phyloP scores from a whole-genome alignment of 2,329 filamentous ascomycete species.

The Neonectria punicea region DNA sequence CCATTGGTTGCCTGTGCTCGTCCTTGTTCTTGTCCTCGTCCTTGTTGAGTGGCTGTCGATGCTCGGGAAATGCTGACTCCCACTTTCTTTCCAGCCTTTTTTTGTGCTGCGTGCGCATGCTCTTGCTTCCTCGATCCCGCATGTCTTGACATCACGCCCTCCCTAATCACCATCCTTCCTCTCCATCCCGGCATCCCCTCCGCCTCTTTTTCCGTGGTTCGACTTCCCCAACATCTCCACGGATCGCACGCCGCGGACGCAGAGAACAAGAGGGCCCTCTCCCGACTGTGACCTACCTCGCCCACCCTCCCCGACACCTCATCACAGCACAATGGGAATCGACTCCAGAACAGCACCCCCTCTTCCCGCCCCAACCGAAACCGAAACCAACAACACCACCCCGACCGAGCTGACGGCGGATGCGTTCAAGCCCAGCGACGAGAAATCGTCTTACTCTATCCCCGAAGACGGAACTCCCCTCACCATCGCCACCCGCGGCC shows the following conservation, averaged over 20 bases:
- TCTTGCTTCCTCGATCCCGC: constrained; percentile 33
- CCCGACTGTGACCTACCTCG: constrained; percentile 23
- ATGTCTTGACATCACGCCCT: constrained; percentile 45
- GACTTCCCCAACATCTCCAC: constrained; percentile 28
- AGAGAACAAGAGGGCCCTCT: constrained; percentile 27
- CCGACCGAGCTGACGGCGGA: constrained; percentile 73
- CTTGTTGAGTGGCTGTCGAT: constrained; percentile 19
- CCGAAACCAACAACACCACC: constrained; percentile 67
- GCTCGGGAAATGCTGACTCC: constrained; percentile 34
- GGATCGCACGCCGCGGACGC: constrained; percentile 37
- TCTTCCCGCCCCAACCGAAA: constrained; percentile 83
- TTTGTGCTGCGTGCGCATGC: constrained; percentile 32
- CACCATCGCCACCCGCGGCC: constrained; percentile 83
- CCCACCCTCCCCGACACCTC: constrained; percentile 28
- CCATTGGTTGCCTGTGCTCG: constrained; percentile 31
- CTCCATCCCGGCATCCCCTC: constrained; percentile 25
- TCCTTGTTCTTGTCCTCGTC: constrained; percentile 23
- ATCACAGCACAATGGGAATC: constrained; percentile 62
- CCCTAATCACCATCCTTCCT: constrained; percentile 33
- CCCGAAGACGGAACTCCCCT: constrained; percentile 91
- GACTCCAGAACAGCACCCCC: constrained; percentile 70
- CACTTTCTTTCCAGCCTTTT: constrained; percentile 30
- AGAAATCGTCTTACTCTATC: constrained; percentile 80
- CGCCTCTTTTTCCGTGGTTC: constrained; percentile 27
- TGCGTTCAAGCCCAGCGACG: constrained; percentile 73